Evolutionary conservation across 2,329 filamentous ascomycete species (phyloP).

Genomic region (Ascochyta rabiei): DNA sequence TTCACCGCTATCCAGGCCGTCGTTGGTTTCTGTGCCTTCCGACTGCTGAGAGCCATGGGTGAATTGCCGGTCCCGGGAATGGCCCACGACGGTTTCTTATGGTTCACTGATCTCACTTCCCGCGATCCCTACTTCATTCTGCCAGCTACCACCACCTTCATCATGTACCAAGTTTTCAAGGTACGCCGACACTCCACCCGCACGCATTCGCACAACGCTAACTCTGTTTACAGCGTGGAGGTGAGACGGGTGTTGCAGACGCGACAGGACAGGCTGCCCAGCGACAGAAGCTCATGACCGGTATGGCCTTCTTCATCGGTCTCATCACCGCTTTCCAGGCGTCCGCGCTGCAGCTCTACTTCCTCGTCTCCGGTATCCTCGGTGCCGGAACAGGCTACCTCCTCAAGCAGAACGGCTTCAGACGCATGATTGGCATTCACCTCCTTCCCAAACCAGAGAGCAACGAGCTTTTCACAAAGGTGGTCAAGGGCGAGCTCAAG

Average conservation of each 20-base stretch:
- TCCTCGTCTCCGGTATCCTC: conserved; percentile 56
- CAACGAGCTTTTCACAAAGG: conserved; percentile 35
- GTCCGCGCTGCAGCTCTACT: conserved; percentile 67
- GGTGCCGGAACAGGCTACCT: conserved; percentile 48
- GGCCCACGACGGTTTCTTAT: conserved; percentile 71
- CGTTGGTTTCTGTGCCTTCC: conserved; percentile 81
- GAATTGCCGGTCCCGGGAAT: conserved; percentile 80
- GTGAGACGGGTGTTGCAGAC: conserved; percentile 53
- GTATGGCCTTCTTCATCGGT: conserved; percentile 61
- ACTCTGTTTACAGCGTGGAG: conserved; percentile 51
- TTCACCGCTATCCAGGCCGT: conserved; percentile 68
- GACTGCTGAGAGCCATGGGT: conserved; percentile 75
- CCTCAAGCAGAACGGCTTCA: conserved; percentile 46
- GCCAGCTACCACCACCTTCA: conserved; percentile 64
- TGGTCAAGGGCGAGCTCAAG: conserved; percentile 34
- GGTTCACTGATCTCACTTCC: conserved; percentile 79
- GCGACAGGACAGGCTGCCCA: conserved; percentile 12
- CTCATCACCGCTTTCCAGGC: conserved; percentile 62
- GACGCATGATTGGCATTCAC: conserved; percentile 47
- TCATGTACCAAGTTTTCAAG: conserved; percentile 65
- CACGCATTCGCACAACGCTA: conserved; percentile 22
- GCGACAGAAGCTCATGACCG: conserved; percentile 50
- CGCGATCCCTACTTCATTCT: conserved; percentile 80
- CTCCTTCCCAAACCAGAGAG: conserved; percentile 30
- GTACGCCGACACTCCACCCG: conserved; percentile 50